These are phyloP conservation scores for Nakazawaea ambrosiae DNA, from an alignment of 805 yeast genomes.

Conservation along the genomic window DNA sequence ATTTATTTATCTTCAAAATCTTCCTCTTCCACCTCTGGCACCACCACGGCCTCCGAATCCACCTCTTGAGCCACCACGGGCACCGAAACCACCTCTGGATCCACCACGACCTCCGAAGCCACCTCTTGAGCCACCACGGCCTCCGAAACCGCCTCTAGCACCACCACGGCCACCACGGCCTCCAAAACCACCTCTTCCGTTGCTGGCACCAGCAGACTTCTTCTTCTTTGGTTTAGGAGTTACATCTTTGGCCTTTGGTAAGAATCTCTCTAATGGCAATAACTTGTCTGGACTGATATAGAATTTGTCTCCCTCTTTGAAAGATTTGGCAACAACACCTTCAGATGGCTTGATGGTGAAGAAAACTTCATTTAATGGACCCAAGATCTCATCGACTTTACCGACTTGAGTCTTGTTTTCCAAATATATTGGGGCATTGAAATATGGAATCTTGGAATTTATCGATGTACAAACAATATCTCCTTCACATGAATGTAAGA, in stretches of 20 bases:
- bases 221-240: slow-evolving; percentile 78
- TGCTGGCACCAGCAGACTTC: slow-evolving; percentile 52
- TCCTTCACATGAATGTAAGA: slow-evolving; percentile 90
- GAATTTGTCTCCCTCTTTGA: slow-evolving; percentile 94
- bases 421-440: slow-evolving; percentile 96
- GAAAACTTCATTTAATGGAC: slow-evolving; percentile 96
- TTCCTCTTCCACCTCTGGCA: slow-evolving; percentile 16
- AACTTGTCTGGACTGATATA: slow-evolving; percentile 93
- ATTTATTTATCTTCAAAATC: too few relatives aligned
- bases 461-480: slow-evolving; percentile 95
- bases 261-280: slow-evolving; percentile 91
- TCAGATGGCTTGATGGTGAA: slow-evolving; percentile 95
- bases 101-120: slow-evolving; percentile 28
- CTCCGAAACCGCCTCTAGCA: slow-evolving; percentile 30
- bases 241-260: slow-evolving; percentile 89
- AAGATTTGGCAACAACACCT: slow-evolving; percentile 91
- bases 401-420: slow-evolving; percentile 96
- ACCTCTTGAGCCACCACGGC: slow-evolving; percentile 38
- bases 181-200: slow-evolving; percentile 36
- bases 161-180: slow-evolving; percentile 32
- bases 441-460: slow-evolving; percentile 91
- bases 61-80: slow-evolving; percentile 20
- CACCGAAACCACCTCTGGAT: slow-evolving; percentile 17
- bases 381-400: slow-evolving; percentile 95
- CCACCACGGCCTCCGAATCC: too few relatives aligned